Conservation (phyloP, 768 basidiomycete species). For the Scleroderma bovista region DNA sequence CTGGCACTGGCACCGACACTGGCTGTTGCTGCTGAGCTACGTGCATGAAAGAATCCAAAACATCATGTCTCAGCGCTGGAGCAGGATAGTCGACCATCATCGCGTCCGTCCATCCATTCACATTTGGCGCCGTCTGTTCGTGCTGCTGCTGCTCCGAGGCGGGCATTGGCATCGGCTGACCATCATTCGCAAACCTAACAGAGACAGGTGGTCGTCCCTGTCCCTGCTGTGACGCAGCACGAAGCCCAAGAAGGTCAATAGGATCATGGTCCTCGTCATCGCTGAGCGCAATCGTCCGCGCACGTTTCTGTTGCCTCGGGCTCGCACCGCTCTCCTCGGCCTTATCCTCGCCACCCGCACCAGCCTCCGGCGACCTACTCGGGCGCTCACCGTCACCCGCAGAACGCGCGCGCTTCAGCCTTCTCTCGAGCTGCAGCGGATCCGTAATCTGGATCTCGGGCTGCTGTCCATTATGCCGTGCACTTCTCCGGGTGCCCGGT, state of each 20-base stretch:
- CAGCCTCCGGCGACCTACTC: conserved; percentile 39
- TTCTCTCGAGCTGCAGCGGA: conserved; percentile 66
- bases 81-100: conserved; percentile 36
- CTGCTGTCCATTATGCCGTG: conserved; percentile 64
- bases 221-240: conserved; percentile 26
- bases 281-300: conserved; percentile 35
- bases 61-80: conserved; percentile 28
- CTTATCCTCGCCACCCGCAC: conserved; percentile 38
- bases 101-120: conserved; percentile 7
- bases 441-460: conserved; percentile 73
- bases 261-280: conserved; percentile 48
- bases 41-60: conserved; percentile 45
- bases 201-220: conserved; percentile 17
- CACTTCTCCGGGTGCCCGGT: conserved; percentile 61
- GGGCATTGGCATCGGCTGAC: conserved; percentile 9
- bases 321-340: conserved; percentile 38
- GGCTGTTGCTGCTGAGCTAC: conserved; percentile 27
- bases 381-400: conserved; percentile 41
- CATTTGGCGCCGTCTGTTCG: neutral
- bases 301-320: conserved; percentile 49
- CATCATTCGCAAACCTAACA: conserved; percentile 49
- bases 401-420: conserved; percentile 65
- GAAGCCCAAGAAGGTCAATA: conserved; percentile 34
- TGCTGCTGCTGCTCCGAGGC: conserved; percentile 5
- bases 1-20: too few relatives aligned